Evolutionary conservation across 1,284 basidiomycete genomes (phyloP), one percentile per base, ranked within the genome.

Genomic region (Hemileia vastatrix): DNA sequence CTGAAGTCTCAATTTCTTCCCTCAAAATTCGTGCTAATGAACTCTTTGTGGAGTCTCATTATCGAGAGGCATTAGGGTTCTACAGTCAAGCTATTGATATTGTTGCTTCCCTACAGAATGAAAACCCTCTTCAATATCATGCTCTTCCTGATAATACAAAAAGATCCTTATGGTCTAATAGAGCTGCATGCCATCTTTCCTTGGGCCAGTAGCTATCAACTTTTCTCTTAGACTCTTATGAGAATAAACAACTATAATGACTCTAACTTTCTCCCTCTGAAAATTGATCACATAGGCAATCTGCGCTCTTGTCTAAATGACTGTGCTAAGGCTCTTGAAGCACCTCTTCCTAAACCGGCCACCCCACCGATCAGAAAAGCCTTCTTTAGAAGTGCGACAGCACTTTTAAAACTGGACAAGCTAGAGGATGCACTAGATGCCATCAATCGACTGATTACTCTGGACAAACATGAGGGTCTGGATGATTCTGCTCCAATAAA

Each of bases 131-230:
- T 32, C 32, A 24, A 23, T 8, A 11, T 21, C 24, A 8, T 4
- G n/a, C 23, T 23, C 24, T 54, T n/a, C 52, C 51, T 33, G 27
- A 54, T 33, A 11, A 45, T n/a, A 23, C 36, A 2, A 15, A 19
- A 18, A 47, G 36, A 19, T 53, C 52, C 6, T 32, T 61, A 43
- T 40, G 44, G 13, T 54, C 59, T 13, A 61, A 61, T 32, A 51
- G 59, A 18, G 59, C 59, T 24, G 59, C 59, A n/a, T 61, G 59
- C 33, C 59, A 61, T 61, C 59, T 61, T 54, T 23, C 59, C 24
- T 45, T 61, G 15, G 59, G 59, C 54, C 36, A 18, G 57, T 32
- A 44, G 24, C 24, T n/a, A n/a, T n/a, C n/a, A 19, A 18, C 11
- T 53, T 31, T 33, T 32, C 48, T 27, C 40, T 32, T 24, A 4